Evolutionary conservation across 768 basidiomycete species (phyloP).

Genomic region (Ramaria sp.): DNA sequence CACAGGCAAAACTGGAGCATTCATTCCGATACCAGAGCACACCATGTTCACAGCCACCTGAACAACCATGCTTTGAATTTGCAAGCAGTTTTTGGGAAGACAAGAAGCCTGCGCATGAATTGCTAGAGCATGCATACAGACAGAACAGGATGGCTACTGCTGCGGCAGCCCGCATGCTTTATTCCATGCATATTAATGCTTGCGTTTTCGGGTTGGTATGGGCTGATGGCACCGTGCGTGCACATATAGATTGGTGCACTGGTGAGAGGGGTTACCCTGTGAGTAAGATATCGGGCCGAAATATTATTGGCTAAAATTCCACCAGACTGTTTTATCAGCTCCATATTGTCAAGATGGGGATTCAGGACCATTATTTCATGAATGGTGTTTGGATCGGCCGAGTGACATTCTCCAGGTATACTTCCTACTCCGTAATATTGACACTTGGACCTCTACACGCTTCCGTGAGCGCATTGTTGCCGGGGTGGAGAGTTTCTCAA

Average conservation of each 20-base stretch:
- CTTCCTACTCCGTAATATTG: slow-evolving; percentile 42
- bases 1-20: slow-evolving; percentile 28
- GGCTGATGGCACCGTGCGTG: slow-evolving; percentile 39
- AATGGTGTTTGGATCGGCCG: slow-evolving; percentile 37
- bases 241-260: slow-evolving; percentile 45
- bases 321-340: slow-evolving; percentile 38
- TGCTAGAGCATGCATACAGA: slow-evolving; percentile 42
- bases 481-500: slow-evolving; percentile 28
- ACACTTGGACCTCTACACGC: slow-evolving; percentile 34
- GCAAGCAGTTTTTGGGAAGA: slow-evolving; percentile 47
- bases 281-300: slow-evolving; percentile 20
- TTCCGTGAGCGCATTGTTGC: slow-evolving; percentile 30
- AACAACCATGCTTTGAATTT: slow-evolving; percentile 39
- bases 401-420: slow-evolving; percentile 37
- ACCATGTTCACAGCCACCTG: slow-evolving; percentile 35
- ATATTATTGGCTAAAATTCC: background rate
- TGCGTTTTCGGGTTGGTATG: slow-evolving; percentile 46
- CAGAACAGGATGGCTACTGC: slow-evolving; percentile 49
- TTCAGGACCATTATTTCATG: slow-evolving; percentile 24
- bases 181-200: slow-evolving; percentile 32
- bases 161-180: slow-evolving; percentile 36
- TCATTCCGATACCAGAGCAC: slow-evolving; percentile 44
- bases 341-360: slow-evolving; percentile 25
- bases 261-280: slow-evolving; percentile 20
- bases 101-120: slow-evolving; percentile 40